Evolutionary conservation across 768 basidiomycete species (phyloP), one percentile per base, ranked within the genome.

Genomic region (Pleurotus sapidus): DNA sequence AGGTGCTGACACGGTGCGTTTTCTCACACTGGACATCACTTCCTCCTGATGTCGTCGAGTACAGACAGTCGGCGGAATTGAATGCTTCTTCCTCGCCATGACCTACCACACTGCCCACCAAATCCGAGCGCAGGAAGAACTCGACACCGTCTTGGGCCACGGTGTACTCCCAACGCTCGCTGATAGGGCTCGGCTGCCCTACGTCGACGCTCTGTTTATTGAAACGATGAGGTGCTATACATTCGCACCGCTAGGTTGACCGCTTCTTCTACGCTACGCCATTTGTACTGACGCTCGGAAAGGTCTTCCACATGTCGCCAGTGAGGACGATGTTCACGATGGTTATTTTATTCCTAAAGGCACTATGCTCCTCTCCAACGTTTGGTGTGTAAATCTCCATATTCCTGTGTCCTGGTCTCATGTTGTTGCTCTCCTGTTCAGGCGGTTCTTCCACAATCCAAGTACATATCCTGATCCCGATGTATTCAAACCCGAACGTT

Each of bases 51-150:
- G 43, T 25, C 47, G 37, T 55, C 51, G 15, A 47, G 53, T 56
- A 18, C 48, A 87, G 86, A 87, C 82, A 18, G 85, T 86, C 59
- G 84, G 84, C 39, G 75, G 80, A 0, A 75, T 84, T 57, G 79
- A 84, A 64, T 77, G 83, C 0, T 80, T 87, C 60, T 87, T 85
- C 70, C 73, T 87, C 45, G 84, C 84, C 38, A 76, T 87, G 75
- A 69, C 82, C 2, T 73, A 84, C 24, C 72, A 80, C 64, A 84
- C 84, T 5, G 80, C 80, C 45, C 81, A 70, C 23, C 76, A 76
- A 61, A 77, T 74, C 65, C 86, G 79, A 65, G 86, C 86, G 9
- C 86, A 86, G 59, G 74, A 72, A 53, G 86, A 87, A 69, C 79
- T 88, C 59, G 86, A 87, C 65, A 65, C 74, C 38, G 75, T 87